Evolutionary conservation across 106 monocot genomes (phyloP).

Genomic region (Dendrobium officinale): DNA sequence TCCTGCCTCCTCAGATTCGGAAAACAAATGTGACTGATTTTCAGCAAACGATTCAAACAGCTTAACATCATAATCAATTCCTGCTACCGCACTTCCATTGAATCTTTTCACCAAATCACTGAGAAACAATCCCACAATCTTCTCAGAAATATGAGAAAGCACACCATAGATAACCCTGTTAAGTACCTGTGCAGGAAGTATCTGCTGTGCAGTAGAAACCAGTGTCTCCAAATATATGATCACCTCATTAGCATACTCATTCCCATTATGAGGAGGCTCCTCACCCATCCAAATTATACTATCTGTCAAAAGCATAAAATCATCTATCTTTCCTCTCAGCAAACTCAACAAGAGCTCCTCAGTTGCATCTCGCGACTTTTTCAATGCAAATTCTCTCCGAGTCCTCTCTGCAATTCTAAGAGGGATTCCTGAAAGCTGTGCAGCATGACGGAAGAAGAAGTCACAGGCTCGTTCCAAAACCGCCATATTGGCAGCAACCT

Average conservation of each 20-base stretch:
- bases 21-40: slow-evolving; percentile 35
- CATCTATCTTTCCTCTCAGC: slow-evolving; percentile 67
- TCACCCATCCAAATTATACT: slow-evolving; percentile 80
- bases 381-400: slow-evolving; percentile 66
- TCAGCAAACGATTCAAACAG: slow-evolving; percentile 86
- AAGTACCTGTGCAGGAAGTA: slow-evolving; percentile 61
- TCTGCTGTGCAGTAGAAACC: slow-evolving; percentile 72
- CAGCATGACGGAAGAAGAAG: slow-evolving; percentile 90
- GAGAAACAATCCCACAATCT: slow-evolving; percentile 71
- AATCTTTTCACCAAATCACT: slow-evolving; percentile 78
- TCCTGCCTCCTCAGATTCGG: slow-evolving; percentile 35
- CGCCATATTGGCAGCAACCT: slow-evolving; percentile 90
- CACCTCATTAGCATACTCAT: slow-evolving; percentile 89
- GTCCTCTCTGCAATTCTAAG: slow-evolving; percentile 57
- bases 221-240: slow-evolving; percentile 85
- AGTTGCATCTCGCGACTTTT: slow-evolving; percentile 63
- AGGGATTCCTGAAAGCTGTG: slow-evolving; percentile 80
- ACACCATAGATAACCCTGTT: slow-evolving; percentile 55
- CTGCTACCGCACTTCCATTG: slow-evolving; percentile 69
- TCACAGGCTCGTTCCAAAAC: slow-evolving; percentile 90
- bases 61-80: slow-evolving; percentile 70
- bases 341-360: slow-evolving; percentile 60
- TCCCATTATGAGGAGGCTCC: slow-evolving; percentile 49
- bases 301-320: slow-evolving; percentile 68
- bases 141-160: slow-evolving; percentile 69